Evolutionary conservation across 176 grass and related monocot genomes (phyloP), one percentile per base, ranked within the genome.

Genomic region (Elymus sibiricus): DNA sequence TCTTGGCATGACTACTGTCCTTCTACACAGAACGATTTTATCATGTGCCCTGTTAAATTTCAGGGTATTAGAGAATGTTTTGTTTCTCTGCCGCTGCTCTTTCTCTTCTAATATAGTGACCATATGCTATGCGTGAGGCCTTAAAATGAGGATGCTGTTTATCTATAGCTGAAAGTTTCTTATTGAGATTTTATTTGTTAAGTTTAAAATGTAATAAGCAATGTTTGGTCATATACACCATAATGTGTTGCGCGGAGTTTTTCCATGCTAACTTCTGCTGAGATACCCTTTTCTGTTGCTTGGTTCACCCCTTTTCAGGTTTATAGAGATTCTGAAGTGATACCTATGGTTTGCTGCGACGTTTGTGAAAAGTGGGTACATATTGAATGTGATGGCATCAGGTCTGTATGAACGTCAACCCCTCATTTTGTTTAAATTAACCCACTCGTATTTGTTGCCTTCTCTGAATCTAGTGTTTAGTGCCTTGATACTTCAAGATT

Each of bases 301-400:
- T 65, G 58, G 24, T 51, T 68, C 29, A 17, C 78, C 65, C 27
- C 29, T 82, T 94, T 90, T 87, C 69, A 99, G 97, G 97, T 99
- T 35, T 99, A 99, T 91, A 94, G 97, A 91, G 97, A 99, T 81
- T 99, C 97, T 90, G 97, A 99, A 91, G 91, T 92, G 53, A 96
- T 86, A 82, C 97, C 97, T 11, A 99, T 99, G 97, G 97, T 99
- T 86, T 99, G 97, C 43, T 99, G 97, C 13, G 97, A 99, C 78
- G 76, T 86, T 80, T 99, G 97, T 89, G 94, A 99, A 92, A 95
- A 94, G 85, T 99, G 97, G 97, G 97, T 99, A 31, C 97, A 99
- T 83, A 96, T 95, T 80, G 84, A 89, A 55, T 99, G 97, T 81
- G 97, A 99, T 92, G 97, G 94, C 61, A 99, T 99, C 75, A 99